Percentiles rank a stretch among this genome's conserved stretches.
Evolutionary conservation across 371 early-diverging fungal species (phyloP).

Genomic region (Rhizopus delemar): DNA sequence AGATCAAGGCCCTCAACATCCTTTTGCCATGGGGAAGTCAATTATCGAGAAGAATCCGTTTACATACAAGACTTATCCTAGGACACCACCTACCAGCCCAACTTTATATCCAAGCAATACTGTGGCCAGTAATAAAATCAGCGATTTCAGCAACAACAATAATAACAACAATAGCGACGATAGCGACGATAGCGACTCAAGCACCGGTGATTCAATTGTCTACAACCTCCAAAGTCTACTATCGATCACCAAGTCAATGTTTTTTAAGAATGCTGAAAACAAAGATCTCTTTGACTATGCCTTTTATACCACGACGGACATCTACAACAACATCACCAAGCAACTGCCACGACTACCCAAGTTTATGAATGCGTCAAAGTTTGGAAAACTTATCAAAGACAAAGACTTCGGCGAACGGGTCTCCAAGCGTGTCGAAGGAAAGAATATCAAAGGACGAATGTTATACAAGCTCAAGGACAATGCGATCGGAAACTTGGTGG

Average conservation of each 20-base stretch:
- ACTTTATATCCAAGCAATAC: no score
- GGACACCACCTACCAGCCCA: no score
- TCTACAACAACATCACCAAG: neutral
- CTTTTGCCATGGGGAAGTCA: no score
- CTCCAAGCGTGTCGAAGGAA: neutral
- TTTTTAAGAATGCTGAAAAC: constrained; percentile 17
- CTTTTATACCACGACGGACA: constrained; percentile 14
- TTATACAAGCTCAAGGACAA: neutral
- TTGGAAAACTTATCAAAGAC: constrained; percentile 10
- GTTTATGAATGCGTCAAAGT: neutral
- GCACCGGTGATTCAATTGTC: constrained; percentile 13
- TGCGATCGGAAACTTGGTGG: neutral
- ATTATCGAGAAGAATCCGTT: no score
- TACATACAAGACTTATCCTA: no score
- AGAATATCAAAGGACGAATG: neutral
- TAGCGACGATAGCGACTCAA: constrained; percentile 15
- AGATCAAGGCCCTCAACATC: no score
- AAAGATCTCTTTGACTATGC: constrained; percentile 16
- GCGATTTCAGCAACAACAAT: constrained; percentile 10
- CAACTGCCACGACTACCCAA: no score
- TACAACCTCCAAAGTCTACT: constrained; percentile 14
- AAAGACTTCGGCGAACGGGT: constrained; percentile 1
- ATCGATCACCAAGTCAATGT: no score
- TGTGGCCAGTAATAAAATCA: constrained; percentile 19
- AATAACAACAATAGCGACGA: constrained; percentile 14